phyloP scores from a whole-genome alignment of 768 basidiomycete genomes.

The Tricholomella constricta region DNA sequence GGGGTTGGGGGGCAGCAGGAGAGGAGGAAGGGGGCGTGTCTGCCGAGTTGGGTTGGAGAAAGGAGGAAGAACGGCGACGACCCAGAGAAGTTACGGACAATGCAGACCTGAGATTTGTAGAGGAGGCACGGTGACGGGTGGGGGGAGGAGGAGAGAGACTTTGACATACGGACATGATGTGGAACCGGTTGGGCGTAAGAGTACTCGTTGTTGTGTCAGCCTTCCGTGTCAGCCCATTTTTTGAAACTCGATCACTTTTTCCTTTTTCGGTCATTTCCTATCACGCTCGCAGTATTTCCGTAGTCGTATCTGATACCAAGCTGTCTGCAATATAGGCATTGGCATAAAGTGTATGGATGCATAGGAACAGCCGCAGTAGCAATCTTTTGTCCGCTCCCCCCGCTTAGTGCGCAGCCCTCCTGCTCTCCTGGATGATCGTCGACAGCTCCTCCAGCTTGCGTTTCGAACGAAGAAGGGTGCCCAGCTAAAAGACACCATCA shows the following conservation, averaged over 20 bases:
- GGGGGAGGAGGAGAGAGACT: slow-evolving; percentile 38
- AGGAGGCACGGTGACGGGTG: slow-evolving; percentile 58
- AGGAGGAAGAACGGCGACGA: slow-evolving; percentile 53
- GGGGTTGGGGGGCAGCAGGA: slow-evolving; percentile 14
- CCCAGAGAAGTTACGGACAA: slow-evolving; percentile 55
- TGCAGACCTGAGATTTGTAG: slow-evolving; percentile 56
- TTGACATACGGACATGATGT: slow-evolving; percentile 22
- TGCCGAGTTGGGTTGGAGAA: slow-evolving; percentile 34
- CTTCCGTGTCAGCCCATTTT: slow-evolving; percentile 12
- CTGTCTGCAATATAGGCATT: background rate
- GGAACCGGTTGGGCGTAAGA: background rate
- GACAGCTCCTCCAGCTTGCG: slow-evolving; percentile 98
- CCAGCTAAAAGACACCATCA: slow-evolving; percentile 59
- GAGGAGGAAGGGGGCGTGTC: slow-evolving; percentile 18
- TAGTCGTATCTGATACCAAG: too few species aligned
- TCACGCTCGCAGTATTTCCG: too few species aligned
- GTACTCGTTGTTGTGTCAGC: slow-evolving; percentile 6
- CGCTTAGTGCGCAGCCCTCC: slow-evolving; percentile 60
- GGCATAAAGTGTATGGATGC: slow-evolving; percentile 5
- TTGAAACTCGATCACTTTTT: slow-evolving; percentile 9
- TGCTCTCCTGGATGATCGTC: slow-evolving; percentile 90
- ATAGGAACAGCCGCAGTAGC: slow-evolving; percentile 3
- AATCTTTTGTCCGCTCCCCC: slow-evolving; percentile 2
- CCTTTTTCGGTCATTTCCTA: background rate
- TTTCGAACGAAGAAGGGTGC: slow-evolving; percentile 97